These are phyloP conservation scores for Penicillium sp. DNA, from an alignment of 2,329 filamentous ascomycete species.

Conservation along the genomic window DNA sequence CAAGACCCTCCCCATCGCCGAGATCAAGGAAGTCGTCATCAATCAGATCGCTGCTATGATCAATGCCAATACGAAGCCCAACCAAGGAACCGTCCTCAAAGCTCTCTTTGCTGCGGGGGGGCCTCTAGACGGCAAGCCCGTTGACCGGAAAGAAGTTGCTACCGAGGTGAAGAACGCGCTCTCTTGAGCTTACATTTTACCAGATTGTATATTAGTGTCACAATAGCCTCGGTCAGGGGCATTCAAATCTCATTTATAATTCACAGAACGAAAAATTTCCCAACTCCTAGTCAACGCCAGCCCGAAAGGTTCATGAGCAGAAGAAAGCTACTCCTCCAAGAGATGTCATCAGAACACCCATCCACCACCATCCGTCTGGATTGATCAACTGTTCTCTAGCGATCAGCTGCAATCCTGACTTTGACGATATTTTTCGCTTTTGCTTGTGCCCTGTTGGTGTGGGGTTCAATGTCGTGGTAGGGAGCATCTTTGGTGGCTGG, in stretches of 20 bases:
- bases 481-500: constrained; percentile 66
- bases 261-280: constrained; percentile 1
- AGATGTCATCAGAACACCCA: constrained; percentile 49
- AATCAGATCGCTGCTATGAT: constrained; percentile 38
- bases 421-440: constrained; percentile 18
- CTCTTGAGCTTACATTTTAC: constrained; percentile 16
- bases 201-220: constrained; percentile 27
- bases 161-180: constrained; percentile 42
- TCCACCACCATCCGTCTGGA: constrained; percentile 50
- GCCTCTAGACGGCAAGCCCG: constrained; percentile 45
- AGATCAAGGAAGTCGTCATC: constrained; percentile 41
- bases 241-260: constrained; percentile 5
- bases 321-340: constrained; percentile 44
- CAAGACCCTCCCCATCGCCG: constrained; percentile 42
- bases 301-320: constrained; percentile 26
- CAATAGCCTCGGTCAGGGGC: constrained; percentile 13
- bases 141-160: constrained; percentile 44
- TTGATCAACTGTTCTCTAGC: constrained; percentile 37
- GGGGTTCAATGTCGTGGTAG: constrained; percentile 65
- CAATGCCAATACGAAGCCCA: constrained; percentile 36
- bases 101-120: constrained; percentile 44
- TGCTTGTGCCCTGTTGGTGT: constrained; percentile 41
- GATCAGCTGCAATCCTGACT: constrained; percentile 22
- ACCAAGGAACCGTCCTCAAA: constrained; percentile 44
- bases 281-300: constrained; percentile 1